Conservation (phyloP, 73 alveolate species). For the Blepharisma stoltei region DNA sequence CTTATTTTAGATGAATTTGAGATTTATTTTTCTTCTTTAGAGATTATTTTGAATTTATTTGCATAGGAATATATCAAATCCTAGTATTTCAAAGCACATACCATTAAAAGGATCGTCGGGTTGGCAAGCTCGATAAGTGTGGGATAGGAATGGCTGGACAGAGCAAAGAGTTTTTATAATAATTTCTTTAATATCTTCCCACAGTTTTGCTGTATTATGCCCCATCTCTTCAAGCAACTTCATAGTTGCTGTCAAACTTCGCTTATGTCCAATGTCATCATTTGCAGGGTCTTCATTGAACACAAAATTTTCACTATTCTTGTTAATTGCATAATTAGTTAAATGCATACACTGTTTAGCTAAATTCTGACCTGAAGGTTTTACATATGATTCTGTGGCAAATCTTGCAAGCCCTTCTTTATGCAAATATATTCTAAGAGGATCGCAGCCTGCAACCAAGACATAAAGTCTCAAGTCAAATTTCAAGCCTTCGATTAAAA, state of each 20-base stretch:
- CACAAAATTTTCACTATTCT: constrained; percentile 43
- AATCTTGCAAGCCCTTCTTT: constrained; percentile 85
- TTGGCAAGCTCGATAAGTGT: constrained; percentile 53
- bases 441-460: constrained; percentile 65
- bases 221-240: constrained; percentile 45
- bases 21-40: too few species aligned
- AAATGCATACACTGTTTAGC: constrained; percentile 55
- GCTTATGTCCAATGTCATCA: constrained; percentile 58
- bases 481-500: constrained; percentile 88
- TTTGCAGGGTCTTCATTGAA: constrained; percentile 44
- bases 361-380: constrained; percentile 43
- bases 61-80: constrained; percentile 73
- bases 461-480: constrained; percentile 90
- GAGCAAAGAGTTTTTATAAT: constrained; percentile 62
- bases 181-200: constrained; percentile 49
- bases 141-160: constrained; percentile 61
- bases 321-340: constrained; percentile 58
- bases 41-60: too few species aligned
- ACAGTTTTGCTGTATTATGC: constrained; percentile 46
- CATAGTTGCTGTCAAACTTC: constrained; percentile 45
- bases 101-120: constrained; percentile 60
- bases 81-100: constrained; percentile 69
- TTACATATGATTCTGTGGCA: constrained; percentile 67
- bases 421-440: constrained; percentile 76
- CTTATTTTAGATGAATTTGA: constrained; percentile 58